Conservation (phyloP, 257 asterid species). For the Ballota nigra region DNA sequence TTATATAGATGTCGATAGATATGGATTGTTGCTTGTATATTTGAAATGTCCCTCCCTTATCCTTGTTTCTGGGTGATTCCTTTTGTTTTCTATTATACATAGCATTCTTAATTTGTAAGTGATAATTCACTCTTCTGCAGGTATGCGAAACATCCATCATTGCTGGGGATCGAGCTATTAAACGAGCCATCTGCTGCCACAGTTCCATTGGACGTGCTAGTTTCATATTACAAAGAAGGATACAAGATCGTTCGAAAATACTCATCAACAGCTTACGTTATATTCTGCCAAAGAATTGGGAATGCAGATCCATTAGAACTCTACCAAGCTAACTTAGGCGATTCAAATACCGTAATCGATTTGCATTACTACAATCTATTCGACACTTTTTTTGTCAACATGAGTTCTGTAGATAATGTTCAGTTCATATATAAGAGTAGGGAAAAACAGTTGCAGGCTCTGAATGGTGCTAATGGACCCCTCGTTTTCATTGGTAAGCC, state of each 20-base stretch:
- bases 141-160: constrained; percentile 67
- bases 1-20: too few species aligned
- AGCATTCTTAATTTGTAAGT: background rate
- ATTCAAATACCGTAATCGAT: constrained; percentile 61
- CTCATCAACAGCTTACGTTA: constrained; percentile 66
- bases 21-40: too few species aligned
- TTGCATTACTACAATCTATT: constrained; percentile 78
- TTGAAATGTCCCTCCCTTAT: too few species aligned
- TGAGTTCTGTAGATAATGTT: constrained; percentile 53
- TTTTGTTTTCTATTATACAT: too few species aligned
- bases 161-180: constrained; percentile 77
- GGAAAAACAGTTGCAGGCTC: constrained; percentile 57
- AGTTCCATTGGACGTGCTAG: constrained; percentile 63
- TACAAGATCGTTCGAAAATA: constrained; percentile 61
- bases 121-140: constrained; percentile 23
- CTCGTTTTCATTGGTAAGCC: constrained; percentile 64
- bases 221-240: constrained; percentile 62
- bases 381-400: constrained; percentile 49
- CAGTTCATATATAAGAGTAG: constrained; percentile 54
- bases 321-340: constrained; percentile 62
- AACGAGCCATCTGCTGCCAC: constrained; percentile 70
- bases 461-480: constrained; percentile 67
- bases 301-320: constrained; percentile 70
- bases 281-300: constrained; percentile 78
- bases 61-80: too few species aligned